Base-by-base conservation (phyloP, 1,139 yeast genomes). In the Debaryomycetaceae sp. region DNA sequence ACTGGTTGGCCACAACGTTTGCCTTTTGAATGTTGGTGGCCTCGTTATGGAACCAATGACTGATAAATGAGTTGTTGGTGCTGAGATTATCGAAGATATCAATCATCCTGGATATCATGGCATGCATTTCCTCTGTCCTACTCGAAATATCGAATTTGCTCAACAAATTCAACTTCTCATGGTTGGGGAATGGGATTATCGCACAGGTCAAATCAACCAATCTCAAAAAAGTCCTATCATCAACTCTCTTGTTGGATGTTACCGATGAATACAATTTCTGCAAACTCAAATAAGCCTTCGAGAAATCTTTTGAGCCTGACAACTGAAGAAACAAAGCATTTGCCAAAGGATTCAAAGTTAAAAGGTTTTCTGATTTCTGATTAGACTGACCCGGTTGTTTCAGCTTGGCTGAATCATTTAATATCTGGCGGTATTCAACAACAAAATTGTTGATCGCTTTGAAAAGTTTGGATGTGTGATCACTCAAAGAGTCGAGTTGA, bases 291-390 rank as follows among this genome's bases (percentile, higher is more conserved):
- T 68, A 72, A 1, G 79, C 78, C 45, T 68, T 71, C 20, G 65
- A 59, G 45, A 72, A 72, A 48, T 75, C 78, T 47, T 69, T 72
- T 22, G 78, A 68, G 1, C 76, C 76, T 1, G 72, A 70, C 49
- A 74, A 70, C 54, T 82, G 87, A 38, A 78, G 59, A 52, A 70
- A 78, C n/a, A 84, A 65, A 0, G 84, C 74, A 51, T 78, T 78
- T 0, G 88, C 83, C 43, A 84, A 60, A 0, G 90, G 91, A 17
- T 84, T 77, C 35, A 83, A 64, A 1, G 80, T 68, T 34, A 81
- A 59, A 13, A 83, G 63, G 47, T 75, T 72, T 38, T 38, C 53
- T 49, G 14, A 46, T 48, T 38, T 49, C 45, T 17, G 52, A 46
- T 24, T 47, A 44, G 35, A 43, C 47, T 11, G 45, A 42, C 22